Evolutionary conservation across 2,329 filamentous ascomycete species (phyloP).

Genomic region (Trichophyton verrucosum): DNA sequence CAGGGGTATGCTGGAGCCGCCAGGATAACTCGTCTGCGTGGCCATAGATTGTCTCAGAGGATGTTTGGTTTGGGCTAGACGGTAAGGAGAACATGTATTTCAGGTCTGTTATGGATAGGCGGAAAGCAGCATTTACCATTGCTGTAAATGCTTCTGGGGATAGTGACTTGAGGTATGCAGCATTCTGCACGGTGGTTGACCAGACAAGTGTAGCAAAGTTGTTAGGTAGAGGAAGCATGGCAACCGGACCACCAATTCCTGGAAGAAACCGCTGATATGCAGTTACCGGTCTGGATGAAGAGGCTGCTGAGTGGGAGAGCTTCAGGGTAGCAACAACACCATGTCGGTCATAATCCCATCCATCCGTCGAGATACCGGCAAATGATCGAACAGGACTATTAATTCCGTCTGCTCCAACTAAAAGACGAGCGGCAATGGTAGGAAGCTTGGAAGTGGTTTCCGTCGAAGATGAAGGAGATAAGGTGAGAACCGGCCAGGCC

Average conservation of each 20-base stretch:
- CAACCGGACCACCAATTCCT: conserved; percentile 63
- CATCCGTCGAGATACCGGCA: conserved; percentile 69
- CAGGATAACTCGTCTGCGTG: conserved; percentile 71
- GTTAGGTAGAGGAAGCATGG: conserved; percentile 78
- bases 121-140: conserved; percentile 88
- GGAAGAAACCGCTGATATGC: conserved; percentile 95
- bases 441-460: conserved; percentile 29
- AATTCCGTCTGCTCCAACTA: conserved; percentile 87
- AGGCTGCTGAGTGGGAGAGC: conserved; percentile 41
- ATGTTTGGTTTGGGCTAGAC: conserved; percentile 13
- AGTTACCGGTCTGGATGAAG: conserved; percentile 44
- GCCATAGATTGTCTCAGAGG: conserved; percentile 19
- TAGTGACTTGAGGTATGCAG: conserved; percentile 65
- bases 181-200: conserved; percentile 77
- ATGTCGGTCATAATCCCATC: conserved; percentile 88
- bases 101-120: conserved; percentile 65
- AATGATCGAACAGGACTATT: conserved; percentile 89
- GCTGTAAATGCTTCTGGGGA: conserved; percentile 61
- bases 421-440: conserved; percentile 62
- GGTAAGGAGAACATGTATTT: conserved; percentile 63
- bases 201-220: conserved; percentile 79
- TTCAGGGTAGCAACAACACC: conserved; percentile 83
- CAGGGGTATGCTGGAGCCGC: conserved; percentile 59
- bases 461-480: conserved; percentile 43
- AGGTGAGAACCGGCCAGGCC: conserved; percentile 72